Evolutionary conservation across 2,329 filamentous ascomycete species (phyloP), one percentile per base, ranked within the genome.

Genomic region (Epicoccum nigrum): DNA sequence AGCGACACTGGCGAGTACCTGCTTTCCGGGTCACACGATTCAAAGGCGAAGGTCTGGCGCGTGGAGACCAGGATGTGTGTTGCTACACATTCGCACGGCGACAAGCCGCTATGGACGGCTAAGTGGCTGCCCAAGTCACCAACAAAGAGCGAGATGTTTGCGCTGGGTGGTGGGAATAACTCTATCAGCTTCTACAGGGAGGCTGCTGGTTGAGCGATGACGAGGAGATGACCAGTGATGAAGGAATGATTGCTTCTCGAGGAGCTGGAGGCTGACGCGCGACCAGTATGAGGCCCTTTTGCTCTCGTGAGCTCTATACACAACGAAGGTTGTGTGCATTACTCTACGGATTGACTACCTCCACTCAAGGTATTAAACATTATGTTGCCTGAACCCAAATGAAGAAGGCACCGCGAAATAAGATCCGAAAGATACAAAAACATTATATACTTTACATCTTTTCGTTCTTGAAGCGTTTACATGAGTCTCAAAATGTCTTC

Each of bases 1-100:
- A 97, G 88, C 71, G 85, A 90, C 67, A 95, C 89, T 4, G 94
- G 94, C 39, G 93, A 97, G 75, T 96, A 90, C 72, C 78, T 99
- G 11, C 80, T 97, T 2, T 95, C 89, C 67, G 90, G 91, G 79
- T 86, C 89, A 1, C 91, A 95, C 72, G 92, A 97, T 68, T 93
- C 94, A 30, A 97, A 96, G 74, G 90, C 89, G 54, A 97, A 96
- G 75, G 89, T 97, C 23, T 99, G 94, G 94, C 93, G 90, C 23
- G 84, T 97, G 52, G 92, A 96, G 64, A 84, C 86, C 27, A 83
- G 86, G 49, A 81, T 82, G 4, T 97, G 94, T 69, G 94, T 99
- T 35, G 92, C 93, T 11, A 99, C 94, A 8, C 91, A 96, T 70
- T 92, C 88, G 51, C 92, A 97, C 77, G 92, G 90, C 5, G 92